Conservation (phyloP, 208 protist species). For the Naegleria gruberi region DNA sequence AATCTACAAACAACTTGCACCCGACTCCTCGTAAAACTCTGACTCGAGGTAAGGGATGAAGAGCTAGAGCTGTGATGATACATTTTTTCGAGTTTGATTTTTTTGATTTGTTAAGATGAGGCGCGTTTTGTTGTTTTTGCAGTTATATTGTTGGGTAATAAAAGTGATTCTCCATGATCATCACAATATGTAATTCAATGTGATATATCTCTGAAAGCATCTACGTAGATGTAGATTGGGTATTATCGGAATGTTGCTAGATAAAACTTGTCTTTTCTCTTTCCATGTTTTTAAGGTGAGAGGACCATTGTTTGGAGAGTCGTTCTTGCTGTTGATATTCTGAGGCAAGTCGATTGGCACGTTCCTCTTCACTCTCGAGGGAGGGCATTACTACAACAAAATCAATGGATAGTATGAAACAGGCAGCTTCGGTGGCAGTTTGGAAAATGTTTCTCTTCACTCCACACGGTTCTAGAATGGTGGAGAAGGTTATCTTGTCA, state of each 20-base stretch:
- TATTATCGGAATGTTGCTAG: no score
- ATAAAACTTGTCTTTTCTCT: not conserved
- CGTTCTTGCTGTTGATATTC: not conserved
- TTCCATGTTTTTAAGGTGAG: not conserved
- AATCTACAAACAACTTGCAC: not conserved
- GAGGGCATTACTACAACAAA: slow-evolving; percentile 93
- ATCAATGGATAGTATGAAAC: slow-evolving; percentile 98
- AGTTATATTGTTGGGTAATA: no score
- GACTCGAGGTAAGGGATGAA: not conserved
- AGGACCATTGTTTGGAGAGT: not conserved
- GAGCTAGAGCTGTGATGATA: not conserved
- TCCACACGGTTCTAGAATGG: slow-evolving; percentile 84
- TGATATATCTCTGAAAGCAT: no score
- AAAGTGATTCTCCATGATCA: no score
- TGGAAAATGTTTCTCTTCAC: slow-evolving; percentile 97
- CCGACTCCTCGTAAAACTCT: not conserved
- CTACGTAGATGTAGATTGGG: no score
- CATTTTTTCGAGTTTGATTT: no score
- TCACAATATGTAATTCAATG: no score
- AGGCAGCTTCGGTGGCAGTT: slow-evolving; percentile 98
- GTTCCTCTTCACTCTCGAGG: not conserved
- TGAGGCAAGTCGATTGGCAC: not conserved
- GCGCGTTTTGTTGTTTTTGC: no score
- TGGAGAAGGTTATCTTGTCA: not conserved
- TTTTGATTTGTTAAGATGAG: no score